These are phyloP conservation scores for Isatis lusitanica DNA, from an alignment of 441 rosid species.

Conservation along the genomic window DNA sequence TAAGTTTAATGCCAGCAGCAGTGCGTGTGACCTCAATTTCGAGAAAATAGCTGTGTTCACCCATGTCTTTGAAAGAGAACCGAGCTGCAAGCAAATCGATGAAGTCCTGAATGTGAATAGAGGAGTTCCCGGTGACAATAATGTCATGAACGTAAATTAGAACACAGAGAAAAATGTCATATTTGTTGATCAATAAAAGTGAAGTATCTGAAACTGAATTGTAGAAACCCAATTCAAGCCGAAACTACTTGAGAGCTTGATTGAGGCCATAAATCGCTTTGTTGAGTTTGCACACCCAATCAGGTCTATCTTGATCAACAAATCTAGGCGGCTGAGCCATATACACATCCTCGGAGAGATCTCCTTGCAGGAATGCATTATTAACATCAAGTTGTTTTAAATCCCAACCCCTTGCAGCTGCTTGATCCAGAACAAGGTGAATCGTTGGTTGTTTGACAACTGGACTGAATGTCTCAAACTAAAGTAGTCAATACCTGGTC, in stretches of 20 bases:
- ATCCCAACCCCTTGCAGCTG: neutral
- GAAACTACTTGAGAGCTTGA: neutral
- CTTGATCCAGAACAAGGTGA: neutral
- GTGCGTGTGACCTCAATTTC: too few species aligned
- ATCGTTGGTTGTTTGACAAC: neutral
- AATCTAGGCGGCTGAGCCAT: neutral
- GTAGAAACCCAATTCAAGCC: neutral
- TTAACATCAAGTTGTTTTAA: neutral
- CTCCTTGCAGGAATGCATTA: neutral
- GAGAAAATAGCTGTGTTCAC: too few species aligned
- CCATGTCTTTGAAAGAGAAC: too few species aligned
- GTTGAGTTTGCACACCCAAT: neutral
- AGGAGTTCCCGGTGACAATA: too few species aligned
- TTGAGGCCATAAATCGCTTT: too few species aligned
- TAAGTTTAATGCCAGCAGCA: too few species aligned
- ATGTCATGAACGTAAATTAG: too few species aligned
- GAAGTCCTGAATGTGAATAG: too few species aligned
- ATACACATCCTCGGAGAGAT: neutral
- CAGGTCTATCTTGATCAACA: neutral
- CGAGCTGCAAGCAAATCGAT: too few species aligned
- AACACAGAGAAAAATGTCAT: too few species aligned
- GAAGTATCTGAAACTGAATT: neutral
- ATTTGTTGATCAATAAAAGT: neutral
- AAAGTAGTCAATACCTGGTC: too few species aligned
- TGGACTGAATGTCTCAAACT: neutral